Evolutionary conservation across 2,329 filamentous ascomycete genomes (phyloP).

Genomic region (Paecilomyces fulvus): DNA sequence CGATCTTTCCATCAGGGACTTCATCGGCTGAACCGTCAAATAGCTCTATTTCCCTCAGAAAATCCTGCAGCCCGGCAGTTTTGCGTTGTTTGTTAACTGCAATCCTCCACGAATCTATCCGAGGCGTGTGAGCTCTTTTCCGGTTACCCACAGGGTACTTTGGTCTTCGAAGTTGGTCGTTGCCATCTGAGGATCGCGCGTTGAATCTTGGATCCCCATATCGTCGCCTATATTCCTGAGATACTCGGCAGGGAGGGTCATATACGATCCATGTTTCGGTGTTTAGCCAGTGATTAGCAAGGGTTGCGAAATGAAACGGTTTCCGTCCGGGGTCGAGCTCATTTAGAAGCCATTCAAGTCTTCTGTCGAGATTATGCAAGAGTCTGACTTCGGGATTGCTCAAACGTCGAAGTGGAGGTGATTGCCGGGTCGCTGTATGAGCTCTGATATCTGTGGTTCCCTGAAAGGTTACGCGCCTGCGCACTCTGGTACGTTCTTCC

Average conservation of each 20-base stretch:
- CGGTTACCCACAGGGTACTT: constrained; percentile 18
- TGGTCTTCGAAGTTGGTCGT: constrained; percentile 8
- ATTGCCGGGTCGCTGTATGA: background rate
- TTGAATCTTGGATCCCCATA: constrained; percentile 31
- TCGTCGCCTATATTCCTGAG: constrained; percentile 20
- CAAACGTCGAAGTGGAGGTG: constrained; percentile 8
- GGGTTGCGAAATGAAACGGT: constrained; percentile 30
- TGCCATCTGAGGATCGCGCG: constrained; percentile 17
- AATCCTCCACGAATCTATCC: constrained; percentile 32
- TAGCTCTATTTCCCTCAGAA: constrained; percentile 22
- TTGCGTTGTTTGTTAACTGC: constrained; percentile 28
- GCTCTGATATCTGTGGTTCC: background rate
- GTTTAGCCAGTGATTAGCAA: constrained; percentile 37
- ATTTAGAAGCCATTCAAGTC: constrained; percentile 28
- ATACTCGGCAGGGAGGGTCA: constrained; percentile 30
- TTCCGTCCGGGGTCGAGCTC: constrained; percentile 32
- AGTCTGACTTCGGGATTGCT: constrained; percentile 29
- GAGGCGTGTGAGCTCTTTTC: constrained; percentile 16
- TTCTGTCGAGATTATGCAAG: constrained; percentile 26
- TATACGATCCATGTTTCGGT: constrained; percentile 30
- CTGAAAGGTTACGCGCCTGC: constrained; percentile 1
- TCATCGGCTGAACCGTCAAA: constrained; percentile 31
- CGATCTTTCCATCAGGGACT: constrained; percentile 29
- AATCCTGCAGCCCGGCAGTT: constrained; percentile 19
- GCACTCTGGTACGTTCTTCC: background rate